These are phyloP conservation scores for Bullera alba DNA, from an alignment of 768 basidiomycete genomes.

Conservation along the genomic window DNA sequence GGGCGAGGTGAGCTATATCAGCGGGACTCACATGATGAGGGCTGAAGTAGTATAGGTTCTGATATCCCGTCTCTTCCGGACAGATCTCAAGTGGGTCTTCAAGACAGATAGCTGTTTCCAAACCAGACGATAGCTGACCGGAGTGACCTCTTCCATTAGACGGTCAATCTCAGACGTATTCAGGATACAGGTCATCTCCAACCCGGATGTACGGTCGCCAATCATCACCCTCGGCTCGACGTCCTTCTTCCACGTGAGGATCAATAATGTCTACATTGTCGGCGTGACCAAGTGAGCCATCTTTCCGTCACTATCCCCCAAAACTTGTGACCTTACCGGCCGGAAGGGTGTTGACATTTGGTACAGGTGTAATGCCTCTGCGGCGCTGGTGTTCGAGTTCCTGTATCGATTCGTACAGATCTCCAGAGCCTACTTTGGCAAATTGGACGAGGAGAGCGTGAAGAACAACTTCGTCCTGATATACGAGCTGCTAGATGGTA, in stretches of 20 bases:
- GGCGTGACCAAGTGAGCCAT: constrained; percentile 87
- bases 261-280: constrained; percentile 92
- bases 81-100: constrained; percentile 81
- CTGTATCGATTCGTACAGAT: constrained; percentile 94
- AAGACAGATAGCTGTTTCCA: background rate
- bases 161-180: constrained; percentile 97
- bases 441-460: constrained; percentile 93
- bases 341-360: background rate
- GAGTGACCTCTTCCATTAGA: constrained; percentile 53
- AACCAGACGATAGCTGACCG: constrained; percentile 4
- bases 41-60: constrained; percentile 63
- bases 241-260: constrained; percentile 94
- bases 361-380: constrained; percentile 85
- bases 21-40: too few species aligned
- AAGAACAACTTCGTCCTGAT: constrained; percentile 99
- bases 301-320: too few species aligned
- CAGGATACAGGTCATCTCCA: constrained; percentile 96
- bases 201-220: constrained; percentile 90
- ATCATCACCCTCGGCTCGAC: constrained; percentile 97
- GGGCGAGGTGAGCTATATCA: constrained; percentile 66
- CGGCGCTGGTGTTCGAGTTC: constrained; percentile 95
- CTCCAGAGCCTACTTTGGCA: constrained; percentile 92
- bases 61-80: constrained; percentile 89
- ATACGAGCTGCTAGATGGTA: constrained; percentile 95
- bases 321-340: background rate